These are phyloP conservation scores for Sonneratia caseolaris DNA, from an alignment of 345 rosid genomes.

Conservation along the genomic window DNA sequence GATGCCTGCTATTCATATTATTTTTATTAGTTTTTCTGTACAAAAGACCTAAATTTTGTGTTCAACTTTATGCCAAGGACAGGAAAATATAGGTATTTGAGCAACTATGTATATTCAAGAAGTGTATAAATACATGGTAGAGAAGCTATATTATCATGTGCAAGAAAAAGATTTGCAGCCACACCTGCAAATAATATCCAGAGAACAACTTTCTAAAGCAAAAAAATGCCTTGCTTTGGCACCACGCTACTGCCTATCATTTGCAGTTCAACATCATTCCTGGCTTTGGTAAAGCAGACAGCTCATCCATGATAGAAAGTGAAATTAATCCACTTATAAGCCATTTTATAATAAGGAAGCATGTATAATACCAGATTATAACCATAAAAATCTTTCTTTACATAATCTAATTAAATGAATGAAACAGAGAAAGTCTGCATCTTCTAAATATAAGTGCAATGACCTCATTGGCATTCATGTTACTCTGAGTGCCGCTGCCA, in stretches of 20 bases:
- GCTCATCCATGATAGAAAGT: too few relatives aligned
- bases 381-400: not conserved
- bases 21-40: too few relatives aligned
- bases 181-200: not conserved
- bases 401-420: not conserved
- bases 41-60: too few relatives aligned
- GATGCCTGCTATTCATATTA: too few relatives aligned
- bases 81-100: not conserved
- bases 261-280: not conserved
- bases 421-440: not conserved
- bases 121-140: not conserved
- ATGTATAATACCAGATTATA: not conserved
- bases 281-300: too few relatives aligned
- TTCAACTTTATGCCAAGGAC: too few relatives aligned
- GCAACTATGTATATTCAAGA: too few relatives aligned
- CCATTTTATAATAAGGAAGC: not conserved
- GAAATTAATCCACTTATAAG: not conserved
- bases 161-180: not conserved
- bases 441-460: not conserved
- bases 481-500: conserved; percentile 98
- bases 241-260: not conserved
- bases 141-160: not conserved
- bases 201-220: too few relatives aligned
- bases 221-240: not conserved
- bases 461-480: conserved; percentile 99